A percentile compares a stretch with the other conserved stretches of the same genome.
Evolutionary conservation across 192 early-diverging fungal genomes (phyloP).

Genomic region (Helicostylum pulchrum): DNA sequence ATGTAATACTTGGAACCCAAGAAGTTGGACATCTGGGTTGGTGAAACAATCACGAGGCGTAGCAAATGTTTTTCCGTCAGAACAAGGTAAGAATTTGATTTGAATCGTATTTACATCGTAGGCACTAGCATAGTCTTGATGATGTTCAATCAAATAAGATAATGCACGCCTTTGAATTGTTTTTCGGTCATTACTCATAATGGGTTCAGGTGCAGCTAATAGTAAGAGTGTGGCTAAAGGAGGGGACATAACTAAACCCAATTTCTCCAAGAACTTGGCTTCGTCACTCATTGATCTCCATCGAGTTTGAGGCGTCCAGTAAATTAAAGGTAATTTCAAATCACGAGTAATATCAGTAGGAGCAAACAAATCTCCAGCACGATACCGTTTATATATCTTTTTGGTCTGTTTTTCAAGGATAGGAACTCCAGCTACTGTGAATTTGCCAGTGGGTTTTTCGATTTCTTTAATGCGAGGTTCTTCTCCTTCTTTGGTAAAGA

Average conservation of each 20-base stretch:
- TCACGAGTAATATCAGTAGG: constrained; percentile 56
- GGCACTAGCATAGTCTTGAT: constrained; percentile 45
- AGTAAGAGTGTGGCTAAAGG: constrained; percentile 37
- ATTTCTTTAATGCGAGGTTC: constrained; percentile 11
- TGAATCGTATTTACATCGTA: constrained; percentile 52
- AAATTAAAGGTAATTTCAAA: constrained; percentile 64
- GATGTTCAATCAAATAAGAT: constrained; percentile 69
- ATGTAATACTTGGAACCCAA: constrained; percentile 67
- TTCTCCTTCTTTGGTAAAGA: constrained; percentile 62
- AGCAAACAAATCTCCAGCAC: constrained; percentile 62
- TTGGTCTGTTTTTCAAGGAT: constrained; percentile 23
- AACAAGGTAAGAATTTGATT: constrained; percentile 61
- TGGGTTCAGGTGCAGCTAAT: constrained; percentile 33
- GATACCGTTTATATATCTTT: constrained; percentile 43
- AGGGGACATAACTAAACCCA: constrained; percentile 49
- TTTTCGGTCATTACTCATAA: neutral
- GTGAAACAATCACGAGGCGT: constrained; percentile 64
- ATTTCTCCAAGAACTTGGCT: constrained; percentile 43
- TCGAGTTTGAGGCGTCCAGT: constrained; percentile 52
- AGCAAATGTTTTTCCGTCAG: constrained; percentile 35
- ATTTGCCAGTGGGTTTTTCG: constrained; percentile 10
- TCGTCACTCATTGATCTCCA: constrained; percentile 41
- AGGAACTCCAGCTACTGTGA: constrained; percentile 5
- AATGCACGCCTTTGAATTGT: constrained; percentile 51
- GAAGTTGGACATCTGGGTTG: constrained; percentile 53